Conservation (phyloP, 2,329 filamentous ascomycete species). For the Mollisia scopiformis region DNA sequence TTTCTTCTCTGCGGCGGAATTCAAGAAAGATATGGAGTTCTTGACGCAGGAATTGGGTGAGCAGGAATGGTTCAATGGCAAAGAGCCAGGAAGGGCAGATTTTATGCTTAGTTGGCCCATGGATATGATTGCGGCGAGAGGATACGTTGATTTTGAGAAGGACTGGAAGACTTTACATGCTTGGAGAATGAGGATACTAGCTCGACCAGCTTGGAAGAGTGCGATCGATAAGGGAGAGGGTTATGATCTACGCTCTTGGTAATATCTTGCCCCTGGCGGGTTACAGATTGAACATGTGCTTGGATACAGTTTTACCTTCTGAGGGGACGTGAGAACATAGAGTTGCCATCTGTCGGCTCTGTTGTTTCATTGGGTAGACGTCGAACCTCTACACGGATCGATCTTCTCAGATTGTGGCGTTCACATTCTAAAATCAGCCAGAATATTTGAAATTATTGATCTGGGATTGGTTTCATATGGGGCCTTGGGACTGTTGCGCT, state of each 20-base stretch:
- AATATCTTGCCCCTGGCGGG: not conserved
- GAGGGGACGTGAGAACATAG: not conserved
- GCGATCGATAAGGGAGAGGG: constrained; percentile 37
- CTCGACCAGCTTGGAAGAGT: constrained; percentile 37
- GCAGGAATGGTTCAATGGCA: constrained; percentile 36
- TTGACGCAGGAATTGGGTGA: constrained; percentile 31
- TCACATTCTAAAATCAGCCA: no score
- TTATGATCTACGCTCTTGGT: constrained; percentile 32
- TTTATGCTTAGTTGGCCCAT: constrained; percentile 39
- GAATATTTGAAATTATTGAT: no score
- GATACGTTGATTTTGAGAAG: constrained; percentile 35
- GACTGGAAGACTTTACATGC: constrained; percentile 37
- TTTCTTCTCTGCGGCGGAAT: constrained; percentile 26
- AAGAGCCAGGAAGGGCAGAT: constrained; percentile 37
- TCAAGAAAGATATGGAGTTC: constrained; percentile 25
- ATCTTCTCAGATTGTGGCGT: no score
- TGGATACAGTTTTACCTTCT: not conserved
- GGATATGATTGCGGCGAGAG: constrained; percentile 36
- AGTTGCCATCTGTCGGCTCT: no score
- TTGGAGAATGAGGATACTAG: constrained; percentile 37
- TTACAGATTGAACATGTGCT: not conserved
- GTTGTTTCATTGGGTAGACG: no score
- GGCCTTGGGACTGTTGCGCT: no score
- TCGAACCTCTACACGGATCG: no score
- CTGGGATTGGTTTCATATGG: no score